phyloP scores from a whole-genome alignment of 78 protist species.

The Anaeramoeba flamelloides region DNA sequence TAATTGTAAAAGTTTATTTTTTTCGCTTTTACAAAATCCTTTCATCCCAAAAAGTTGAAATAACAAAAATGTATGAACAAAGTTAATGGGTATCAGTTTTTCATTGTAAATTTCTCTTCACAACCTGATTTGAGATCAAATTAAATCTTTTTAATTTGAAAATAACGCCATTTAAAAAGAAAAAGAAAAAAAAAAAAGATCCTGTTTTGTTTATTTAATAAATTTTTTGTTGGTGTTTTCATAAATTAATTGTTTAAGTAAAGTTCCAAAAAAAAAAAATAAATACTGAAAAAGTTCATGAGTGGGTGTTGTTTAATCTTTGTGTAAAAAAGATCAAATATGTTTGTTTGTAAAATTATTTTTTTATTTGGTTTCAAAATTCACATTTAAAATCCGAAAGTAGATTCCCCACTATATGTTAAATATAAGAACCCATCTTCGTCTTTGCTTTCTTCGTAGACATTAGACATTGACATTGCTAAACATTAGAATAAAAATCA shows the following conservation, averaged over 20 bases:
- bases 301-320: too few relatives aligned
- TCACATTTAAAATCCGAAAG: slow-evolving; percentile 41
- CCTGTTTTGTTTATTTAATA: neutral
- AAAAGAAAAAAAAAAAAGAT: neutral
- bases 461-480: slow-evolving; percentile 51
- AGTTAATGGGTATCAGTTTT: too few relatives aligned
- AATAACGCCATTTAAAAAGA: neutral
- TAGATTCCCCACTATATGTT: slow-evolving; percentile 55
- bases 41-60: too few relatives aligned
- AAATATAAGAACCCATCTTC: slow-evolving; percentile 83
- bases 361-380: neutral
- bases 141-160: neutral
- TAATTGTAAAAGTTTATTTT: too few relatives aligned
- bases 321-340: neutral
- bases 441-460: slow-evolving; percentile 75
- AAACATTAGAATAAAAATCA: too few relatives aligned
- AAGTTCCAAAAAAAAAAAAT: slow-evolving; percentile 1
- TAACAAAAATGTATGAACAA: too few relatives aligned
- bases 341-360: neutral
- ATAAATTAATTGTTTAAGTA: neutral
- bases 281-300: too few relatives aligned
- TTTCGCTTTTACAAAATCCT: too few relatives aligned
- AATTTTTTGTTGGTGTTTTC: neutral
- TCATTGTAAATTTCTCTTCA: too few relatives aligned
- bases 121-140: too few relatives aligned